These are phyloP conservation scores for Hypoxylon lenormandii DNA, from an alignment of 495 filamentous ascomycete species.

Conservation along the genomic window DNA sequence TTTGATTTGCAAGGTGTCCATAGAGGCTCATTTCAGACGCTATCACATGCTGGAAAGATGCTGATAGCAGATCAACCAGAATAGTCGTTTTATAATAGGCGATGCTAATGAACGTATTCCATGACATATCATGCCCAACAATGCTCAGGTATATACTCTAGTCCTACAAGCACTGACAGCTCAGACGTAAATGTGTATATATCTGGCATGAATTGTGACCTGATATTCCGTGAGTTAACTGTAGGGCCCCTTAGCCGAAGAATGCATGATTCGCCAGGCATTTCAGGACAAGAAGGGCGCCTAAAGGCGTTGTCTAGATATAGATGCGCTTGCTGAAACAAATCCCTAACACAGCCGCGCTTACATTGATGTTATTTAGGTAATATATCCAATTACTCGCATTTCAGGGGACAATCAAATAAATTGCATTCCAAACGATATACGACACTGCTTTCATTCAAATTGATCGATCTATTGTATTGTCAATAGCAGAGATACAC, in stretches of 20 bases:
- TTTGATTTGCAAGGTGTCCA: no score
- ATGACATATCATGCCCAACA: not conserved
- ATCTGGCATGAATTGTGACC: not conserved
- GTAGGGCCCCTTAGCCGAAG: not conserved
- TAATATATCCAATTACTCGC: not conserved
- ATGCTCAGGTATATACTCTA: no score
- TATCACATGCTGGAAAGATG: no score
- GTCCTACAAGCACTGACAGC: no score
- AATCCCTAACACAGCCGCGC: constrained; percentile 25
- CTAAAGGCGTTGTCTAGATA: constrained; percentile 12
- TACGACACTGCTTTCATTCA: not conserved
- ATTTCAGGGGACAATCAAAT: not conserved
- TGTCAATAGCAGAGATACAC: not conserved
- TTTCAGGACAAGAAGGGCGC: constrained; percentile 20
- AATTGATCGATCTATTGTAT: not conserved
- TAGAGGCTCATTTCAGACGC: no score
- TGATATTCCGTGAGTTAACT: not conserved
- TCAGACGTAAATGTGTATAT: no score
- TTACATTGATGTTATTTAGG: not conserved
- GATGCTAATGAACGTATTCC: not conserved
- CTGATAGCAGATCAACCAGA: not conserved
- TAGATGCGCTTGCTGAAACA: constrained; percentile 39
- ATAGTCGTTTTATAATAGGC: not conserved
- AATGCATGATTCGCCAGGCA: not conserved
- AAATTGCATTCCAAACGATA: constrained; percentile 5